phyloP scores from a whole-genome alignment of 2,329 filamentous ascomycete species.

The Botrytis fragariae region DNA sequence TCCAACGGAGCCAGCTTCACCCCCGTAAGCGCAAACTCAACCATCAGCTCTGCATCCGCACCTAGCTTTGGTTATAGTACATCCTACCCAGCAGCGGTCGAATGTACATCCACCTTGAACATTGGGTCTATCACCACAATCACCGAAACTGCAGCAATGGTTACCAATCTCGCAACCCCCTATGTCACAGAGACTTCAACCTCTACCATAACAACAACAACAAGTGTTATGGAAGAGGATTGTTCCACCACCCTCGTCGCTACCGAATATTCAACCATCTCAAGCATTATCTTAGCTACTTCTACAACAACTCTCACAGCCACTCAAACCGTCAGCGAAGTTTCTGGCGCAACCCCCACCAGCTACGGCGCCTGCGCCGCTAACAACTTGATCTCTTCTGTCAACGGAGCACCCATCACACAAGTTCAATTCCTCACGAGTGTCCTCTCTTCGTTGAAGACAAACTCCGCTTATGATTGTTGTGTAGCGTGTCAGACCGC shows the following conservation, averaged over 20 bases:
- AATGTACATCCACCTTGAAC: neutral
- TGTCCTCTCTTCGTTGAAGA: neutral
- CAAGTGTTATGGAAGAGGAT: neutral
- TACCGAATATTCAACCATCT: neutral
- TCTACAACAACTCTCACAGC: neutral
- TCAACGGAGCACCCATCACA: neutral
- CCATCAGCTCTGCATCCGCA: neutral
- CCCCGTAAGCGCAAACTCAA: constrained; percentile 1
- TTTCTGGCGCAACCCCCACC: neutral
- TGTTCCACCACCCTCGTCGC: neutral
- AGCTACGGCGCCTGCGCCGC: neutral
- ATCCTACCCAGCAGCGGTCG: neutral
- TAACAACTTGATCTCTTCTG: neutral
- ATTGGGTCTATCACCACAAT: neutral
- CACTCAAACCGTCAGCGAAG: neutral
- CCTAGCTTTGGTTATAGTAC: neutral
- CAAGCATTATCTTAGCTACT: neutral
- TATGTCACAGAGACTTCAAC: neutral
- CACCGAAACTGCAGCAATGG: neutral
- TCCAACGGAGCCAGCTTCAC: neutral
- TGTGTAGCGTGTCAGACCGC: neutral
- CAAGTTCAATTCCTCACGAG: neutral
- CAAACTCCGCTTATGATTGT: neutral
- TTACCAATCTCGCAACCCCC: neutral
- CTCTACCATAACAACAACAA: neutral